Evolutionary conservation across 441 rosid genomes (phyloP), one percentile per base, ranked within the genome.

Genomic region (Adansonia grandidieri): DNA sequence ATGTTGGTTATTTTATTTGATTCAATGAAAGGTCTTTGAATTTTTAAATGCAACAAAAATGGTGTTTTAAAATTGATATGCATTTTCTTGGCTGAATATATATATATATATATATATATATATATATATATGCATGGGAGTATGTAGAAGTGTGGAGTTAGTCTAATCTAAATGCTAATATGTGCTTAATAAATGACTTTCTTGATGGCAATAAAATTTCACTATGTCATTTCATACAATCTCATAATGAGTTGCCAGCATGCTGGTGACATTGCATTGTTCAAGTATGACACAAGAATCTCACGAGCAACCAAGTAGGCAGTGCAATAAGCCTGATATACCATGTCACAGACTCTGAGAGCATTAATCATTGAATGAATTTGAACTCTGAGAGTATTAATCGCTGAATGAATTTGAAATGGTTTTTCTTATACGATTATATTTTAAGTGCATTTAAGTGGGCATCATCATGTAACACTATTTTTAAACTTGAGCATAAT

Each of bases 21-120:
- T 7, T 68, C 17, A 22, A 28, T 67, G 47, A 15, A 71, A 64
- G 14, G 8, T 60, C n/a, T 3, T 2, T n/a, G 14, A 13, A 58
- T 77, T 53, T 44, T 67, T 9, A 40, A 68, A 24, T 63, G 70
- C 40, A 66, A 51, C 50, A 19, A 24, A 3, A 77, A 42, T 50
- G 17, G 19, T 69, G 54, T 11, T 67, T 67, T 66, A 47, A 47
- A 45, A 10, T 68, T 37, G 56, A 10, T 45, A 10, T 56, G 51
- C n/a, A 42, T 42, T 48, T 64, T 37, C 42, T 42, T 17, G 3
- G 71, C 24, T 4, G 10, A 66, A 66, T n/a, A 14, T 28, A 28
- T 28, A 28, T 28, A 28, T 28, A 28, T 28, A 28, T 2, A 28
- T 28, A 50, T n/a, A 14, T 28, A 28, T 28, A 28, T 28, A 28